Base-by-base conservation (phyloP, 1,139 yeast species). In the Zygosaccharomyces sapae region DNA sequence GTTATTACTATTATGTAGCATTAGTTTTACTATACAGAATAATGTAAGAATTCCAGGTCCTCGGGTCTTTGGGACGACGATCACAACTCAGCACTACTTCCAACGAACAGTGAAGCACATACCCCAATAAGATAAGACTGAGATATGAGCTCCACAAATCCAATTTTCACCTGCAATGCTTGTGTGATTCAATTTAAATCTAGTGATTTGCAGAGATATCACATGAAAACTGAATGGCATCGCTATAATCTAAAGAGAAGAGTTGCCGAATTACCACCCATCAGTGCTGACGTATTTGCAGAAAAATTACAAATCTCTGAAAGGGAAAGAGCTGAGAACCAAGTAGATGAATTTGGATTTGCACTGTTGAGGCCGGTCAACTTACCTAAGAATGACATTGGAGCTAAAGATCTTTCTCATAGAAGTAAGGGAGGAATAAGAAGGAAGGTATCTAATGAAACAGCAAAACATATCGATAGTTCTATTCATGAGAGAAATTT, bases 191-290 rank as follows among this genome's bases (percentile, higher is more conserved):
- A 79, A 47, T 89, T 89, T 62, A 79, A 83, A 30, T 75, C 84
- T 8, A 85, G 94, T 19, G 94, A 86, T 52, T 70, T 82, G 46
- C 97, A 89, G 68, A 74, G 96, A 53, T 76, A 79, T 55, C 97
- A 89, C 61, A 90, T 89, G 96, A 86, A 86, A 65, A 83, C 96
- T 1, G 97, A 90, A 53, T 90, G 97, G 97, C 97, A 89, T 62
- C 73, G 95, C 55, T 92, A 87, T 66, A 90, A 89, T 63, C 75
- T 92, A 63, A 92, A 92, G 68, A 77, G 98, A 67, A 76, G 96
- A 61, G 96, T 92, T 34, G 96, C 96, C 2, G 79, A 80, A 41
- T 71, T 92, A 54, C 83, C 90, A 1, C 83, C 96, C 2, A 83
- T 92, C 42, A 71, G 83, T 18, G 83, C 96, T 1, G 89, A 86